Conservation (phyloP, 257 asterid species). For the Lycium ferocissimum region DNA sequence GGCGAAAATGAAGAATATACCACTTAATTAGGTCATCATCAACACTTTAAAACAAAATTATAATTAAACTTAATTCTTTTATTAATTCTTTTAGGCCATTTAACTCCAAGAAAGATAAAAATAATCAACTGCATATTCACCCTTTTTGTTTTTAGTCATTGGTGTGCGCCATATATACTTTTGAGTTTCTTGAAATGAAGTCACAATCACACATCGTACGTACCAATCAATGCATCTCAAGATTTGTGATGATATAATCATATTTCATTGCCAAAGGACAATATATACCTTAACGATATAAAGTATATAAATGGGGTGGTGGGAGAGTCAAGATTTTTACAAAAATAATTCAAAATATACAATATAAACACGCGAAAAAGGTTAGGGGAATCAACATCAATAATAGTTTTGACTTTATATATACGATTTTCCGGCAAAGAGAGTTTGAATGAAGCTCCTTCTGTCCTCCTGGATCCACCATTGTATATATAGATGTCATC, state of each 20-base stretch:
- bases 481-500: too few relatives aligned
- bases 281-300: not conserved
- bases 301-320: too few relatives aligned
- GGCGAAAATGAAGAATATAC: not conserved
- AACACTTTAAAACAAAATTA: not conserved
- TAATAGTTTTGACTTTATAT: too few relatives aligned
- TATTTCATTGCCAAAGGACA: not conserved
- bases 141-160: not conserved
- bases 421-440: too few relatives aligned
- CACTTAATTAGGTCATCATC: not conserved
- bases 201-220: not conserved
- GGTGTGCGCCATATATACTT: too few relatives aligned
- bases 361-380: too few relatives aligned
- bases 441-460: too few relatives aligned
- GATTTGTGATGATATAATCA: slow-evolving; percentile 26
- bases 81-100: not conserved
- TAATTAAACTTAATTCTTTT: not conserved
- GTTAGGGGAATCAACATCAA: too few relatives aligned
- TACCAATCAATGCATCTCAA: not conserved
- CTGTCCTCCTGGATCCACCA: too few relatives aligned
- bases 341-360: too few relatives aligned
- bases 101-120: not conserved
- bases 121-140: not conserved
- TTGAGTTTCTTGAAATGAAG: too few relatives aligned
- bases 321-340: too few relatives aligned